phyloP scores from a whole-genome alignment of 441 rosid species.

The Pelargonium fulgidum region DNA sequence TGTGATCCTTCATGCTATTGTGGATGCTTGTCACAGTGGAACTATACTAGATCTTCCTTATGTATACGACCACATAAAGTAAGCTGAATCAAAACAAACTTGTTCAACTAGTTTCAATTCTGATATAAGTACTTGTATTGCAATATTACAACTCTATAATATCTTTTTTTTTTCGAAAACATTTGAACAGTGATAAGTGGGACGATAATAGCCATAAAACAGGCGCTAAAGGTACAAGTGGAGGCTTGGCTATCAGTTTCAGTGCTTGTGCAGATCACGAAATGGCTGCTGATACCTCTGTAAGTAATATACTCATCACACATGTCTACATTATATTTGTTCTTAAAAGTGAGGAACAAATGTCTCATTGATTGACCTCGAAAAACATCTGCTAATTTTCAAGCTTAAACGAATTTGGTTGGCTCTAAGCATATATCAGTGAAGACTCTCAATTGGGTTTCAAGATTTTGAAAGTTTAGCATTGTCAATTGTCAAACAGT shows the following conservation, averaged over 20 bases:
- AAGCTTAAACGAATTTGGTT: too few relatives aligned
- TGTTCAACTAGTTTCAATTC: background rate
- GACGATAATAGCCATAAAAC: conserved; percentile 9
- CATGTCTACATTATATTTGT: background rate
- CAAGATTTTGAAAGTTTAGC: too few relatives aligned
- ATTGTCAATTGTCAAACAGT: too few relatives aligned
- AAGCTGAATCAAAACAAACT: background rate
- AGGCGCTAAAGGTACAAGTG: conserved; percentile 15
- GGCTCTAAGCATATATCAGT: too few relatives aligned
- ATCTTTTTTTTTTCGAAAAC: background rate
- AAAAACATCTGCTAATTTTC: background rate
- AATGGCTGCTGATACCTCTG: conserved; percentile 14
- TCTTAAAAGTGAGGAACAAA: background rate
- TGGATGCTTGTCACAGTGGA: conserved; percentile 28
- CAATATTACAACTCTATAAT: background rate
- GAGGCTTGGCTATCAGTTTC: conserved; percentile 14
- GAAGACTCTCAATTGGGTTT: too few relatives aligned
- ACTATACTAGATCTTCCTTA: conserved; percentile 22
- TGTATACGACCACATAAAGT: conserved; percentile 19
- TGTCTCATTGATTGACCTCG: background rate
- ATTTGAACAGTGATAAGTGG: background rate
- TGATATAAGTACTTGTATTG: background rate
- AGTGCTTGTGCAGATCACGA: conserved; percentile 13
- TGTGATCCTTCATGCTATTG: conserved; percentile 24
- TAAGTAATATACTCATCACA: background rate